Conservation (phyloP, 2,329 filamentous ascomycete species). For the Pseudogymnoascus verrucosus region DNA sequence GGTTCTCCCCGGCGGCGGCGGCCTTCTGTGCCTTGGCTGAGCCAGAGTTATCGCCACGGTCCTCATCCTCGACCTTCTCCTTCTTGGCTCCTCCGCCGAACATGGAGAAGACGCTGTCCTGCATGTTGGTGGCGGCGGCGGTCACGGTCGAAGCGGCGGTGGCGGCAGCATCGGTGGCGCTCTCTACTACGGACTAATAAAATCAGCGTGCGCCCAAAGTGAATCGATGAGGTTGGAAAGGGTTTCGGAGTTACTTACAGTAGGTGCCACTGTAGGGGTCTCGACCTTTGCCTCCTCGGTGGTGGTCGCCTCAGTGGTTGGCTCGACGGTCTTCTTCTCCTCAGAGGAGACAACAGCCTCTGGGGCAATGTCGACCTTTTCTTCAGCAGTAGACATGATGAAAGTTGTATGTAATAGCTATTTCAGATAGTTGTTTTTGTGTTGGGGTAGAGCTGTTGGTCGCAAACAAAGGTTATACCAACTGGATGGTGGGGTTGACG, state of each 20-base stretch:
- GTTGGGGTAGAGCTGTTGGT: constrained; percentile 7
- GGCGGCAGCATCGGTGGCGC: constrained; percentile 25
- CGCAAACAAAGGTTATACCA: constrained; percentile 8
- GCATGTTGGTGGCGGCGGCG: constrained; percentile 36
- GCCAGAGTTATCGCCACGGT: constrained; percentile 78
- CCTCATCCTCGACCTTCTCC: constrained; percentile 82
- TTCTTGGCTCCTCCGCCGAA: constrained; percentile 97
- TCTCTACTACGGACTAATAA: constrained; percentile 14
- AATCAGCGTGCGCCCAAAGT: neutral
- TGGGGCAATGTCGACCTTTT: constrained; percentile 11
- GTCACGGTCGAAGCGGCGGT: constrained; percentile 34
- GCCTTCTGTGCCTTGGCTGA: constrained; percentile 72
- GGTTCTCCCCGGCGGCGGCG: constrained; percentile 33
- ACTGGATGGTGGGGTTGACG: constrained; percentile 8
- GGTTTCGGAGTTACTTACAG: neutral
- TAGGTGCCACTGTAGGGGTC: neutral
- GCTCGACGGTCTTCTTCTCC: constrained; percentile 35
- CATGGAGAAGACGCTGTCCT: constrained; percentile 85
- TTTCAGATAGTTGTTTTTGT: constrained; percentile 9
- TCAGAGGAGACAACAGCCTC: constrained; percentile 36
- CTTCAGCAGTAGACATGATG: constrained; percentile 11
- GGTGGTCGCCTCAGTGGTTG: constrained; percentile 20
- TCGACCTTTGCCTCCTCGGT: constrained; percentile 29
- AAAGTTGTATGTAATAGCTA: constrained; percentile 15
- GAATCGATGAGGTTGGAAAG: neutral